Conservation (phyloP, 78 protist genomes). For the Dictyostelium discoideum region DNA sequence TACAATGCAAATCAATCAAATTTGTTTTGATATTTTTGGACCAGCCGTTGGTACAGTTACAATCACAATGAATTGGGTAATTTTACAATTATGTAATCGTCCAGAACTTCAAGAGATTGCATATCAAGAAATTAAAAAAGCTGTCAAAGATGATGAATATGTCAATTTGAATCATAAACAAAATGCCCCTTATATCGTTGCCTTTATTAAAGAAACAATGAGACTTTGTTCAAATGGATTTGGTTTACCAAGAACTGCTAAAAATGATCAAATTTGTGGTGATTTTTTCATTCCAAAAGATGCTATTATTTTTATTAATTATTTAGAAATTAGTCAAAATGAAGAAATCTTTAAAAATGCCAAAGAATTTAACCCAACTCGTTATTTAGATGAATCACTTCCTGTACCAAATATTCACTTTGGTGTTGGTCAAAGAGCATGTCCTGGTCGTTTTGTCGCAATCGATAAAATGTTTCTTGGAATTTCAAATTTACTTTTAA, state of each 20-base stretch:
- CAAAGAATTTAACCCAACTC: neutral
- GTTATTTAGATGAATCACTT: neutral
- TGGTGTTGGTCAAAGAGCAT: neutral
- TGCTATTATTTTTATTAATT: neutral
- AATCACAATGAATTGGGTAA: neutral
- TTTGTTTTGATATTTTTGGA: slow-evolving; percentile 8
- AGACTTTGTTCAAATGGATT: neutral
- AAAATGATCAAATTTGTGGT: neutral
- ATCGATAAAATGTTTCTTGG: neutral
- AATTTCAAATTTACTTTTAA: neutral
- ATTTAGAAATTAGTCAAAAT: neutral
- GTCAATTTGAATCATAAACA: neutral
- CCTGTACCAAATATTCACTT: neutral
- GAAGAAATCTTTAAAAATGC: neutral
- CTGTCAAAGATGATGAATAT: neutral
- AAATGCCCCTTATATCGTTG: neutral
- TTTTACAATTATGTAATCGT: neutral
- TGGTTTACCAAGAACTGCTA: neutral
- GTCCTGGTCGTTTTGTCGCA: neutral
- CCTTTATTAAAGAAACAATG: slow-evolving; percentile 27
- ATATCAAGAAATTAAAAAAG: neutral
- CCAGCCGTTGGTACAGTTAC: neutral
- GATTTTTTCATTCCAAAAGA: slow-evolving; percentile 10
- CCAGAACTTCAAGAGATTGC: neutral
- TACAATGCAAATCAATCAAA: neutral